phyloP scores from a whole-genome alignment of 2,329 filamentous ascomycete genomes.

The Monilinia fructicola region DNA sequence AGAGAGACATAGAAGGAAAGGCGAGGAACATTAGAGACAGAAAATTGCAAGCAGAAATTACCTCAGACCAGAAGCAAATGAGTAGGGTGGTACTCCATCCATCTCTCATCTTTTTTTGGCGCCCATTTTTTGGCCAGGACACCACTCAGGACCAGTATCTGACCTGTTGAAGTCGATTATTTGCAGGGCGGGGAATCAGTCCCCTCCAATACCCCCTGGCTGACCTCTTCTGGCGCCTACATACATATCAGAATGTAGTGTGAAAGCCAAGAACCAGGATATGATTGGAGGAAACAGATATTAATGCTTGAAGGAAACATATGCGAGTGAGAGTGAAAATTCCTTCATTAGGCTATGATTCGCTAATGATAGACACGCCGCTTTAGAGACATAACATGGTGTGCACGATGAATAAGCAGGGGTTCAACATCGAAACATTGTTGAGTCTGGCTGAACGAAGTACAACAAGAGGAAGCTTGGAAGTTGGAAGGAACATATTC shows the following conservation, averaged over 20 bases:
- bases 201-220: slow-evolving; percentile 1
- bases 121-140: slow-evolving; percentile 5
- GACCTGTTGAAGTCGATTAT: slow-evolving; percentile 12
- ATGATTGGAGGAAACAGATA: slow-evolving; percentile 11
- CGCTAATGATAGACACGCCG: slow-evolving; percentile 7
- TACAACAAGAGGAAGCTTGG: no score
- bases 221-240: slow-evolving; percentile 1
- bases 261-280: background rate
- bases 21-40: background rate
- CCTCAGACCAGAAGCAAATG: background rate
- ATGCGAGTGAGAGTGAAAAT: slow-evolving; percentile 14
- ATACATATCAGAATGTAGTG: slow-evolving; percentile 10
- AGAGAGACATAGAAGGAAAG: background rate
- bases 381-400: slow-evolving; percentile 1
- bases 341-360: slow-evolving; percentile 15
- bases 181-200: slow-evolving; percentile 22
- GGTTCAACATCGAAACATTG: no score
- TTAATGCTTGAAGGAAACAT: slow-evolving; percentile 9
- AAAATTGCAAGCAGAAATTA: slow-evolving; percentile 6
- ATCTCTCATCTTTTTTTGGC: slow-evolving; percentile 16
- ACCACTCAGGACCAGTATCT: slow-evolving; percentile 14
- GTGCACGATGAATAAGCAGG: background rate
- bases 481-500: no score
- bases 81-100: background rate
- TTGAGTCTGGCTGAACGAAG: no score